A percentile compares a stretch with the other conserved stretches of the same genome.
Evolutionary conservation across 768 basidiomycete species (phyloP).

Genomic region (Hericium alpestre): DNA sequence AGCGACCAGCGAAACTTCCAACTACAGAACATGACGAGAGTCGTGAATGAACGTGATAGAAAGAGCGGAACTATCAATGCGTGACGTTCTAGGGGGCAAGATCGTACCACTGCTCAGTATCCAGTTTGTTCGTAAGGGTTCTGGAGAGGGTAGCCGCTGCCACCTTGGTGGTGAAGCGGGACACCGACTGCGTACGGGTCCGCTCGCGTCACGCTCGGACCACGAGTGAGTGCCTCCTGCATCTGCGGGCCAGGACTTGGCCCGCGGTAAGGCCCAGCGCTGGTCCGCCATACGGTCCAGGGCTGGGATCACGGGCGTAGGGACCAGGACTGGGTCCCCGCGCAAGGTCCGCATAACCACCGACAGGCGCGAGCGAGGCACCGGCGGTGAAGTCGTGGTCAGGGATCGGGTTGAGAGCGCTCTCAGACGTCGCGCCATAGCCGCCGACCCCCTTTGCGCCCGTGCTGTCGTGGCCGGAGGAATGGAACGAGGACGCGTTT

Average conservation of each 20-base stretch:
- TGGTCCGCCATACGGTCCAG: constrained; percentile 33
- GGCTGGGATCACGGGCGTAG: background rate
- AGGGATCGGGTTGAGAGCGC: constrained; percentile 36
- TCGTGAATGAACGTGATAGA: background rate
- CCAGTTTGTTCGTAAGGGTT: too few species aligned
- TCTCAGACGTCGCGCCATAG: constrained; percentile 20
- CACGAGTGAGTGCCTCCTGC: constrained; percentile 37
- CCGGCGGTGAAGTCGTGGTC: constrained; percentile 74
- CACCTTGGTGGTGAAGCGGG: constrained; percentile 52
- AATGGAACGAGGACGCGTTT: constrained; percentile 62
- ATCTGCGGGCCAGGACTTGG: constrained; percentile 34
- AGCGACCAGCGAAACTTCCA: background rate
- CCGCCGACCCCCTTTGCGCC: background rate
- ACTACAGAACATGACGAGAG: constrained; percentile 10
- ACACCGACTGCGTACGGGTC: constrained; percentile 35
- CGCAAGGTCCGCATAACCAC: constrained; percentile 74
- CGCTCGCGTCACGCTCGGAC: constrained; percentile 36
- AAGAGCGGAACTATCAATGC: background rate
- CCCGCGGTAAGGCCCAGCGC: constrained; percentile 38
- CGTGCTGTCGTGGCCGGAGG: constrained; percentile 25
- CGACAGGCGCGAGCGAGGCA: constrained; percentile 50
- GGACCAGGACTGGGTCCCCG: constrained; percentile 67
- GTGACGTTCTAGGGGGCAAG: too few species aligned
- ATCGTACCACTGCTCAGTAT: too few species aligned
- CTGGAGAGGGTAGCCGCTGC: constrained; percentile 2